Base-by-base conservation (phyloP, 345 rosid species). In the Lumnitzera littorea region DNA sequence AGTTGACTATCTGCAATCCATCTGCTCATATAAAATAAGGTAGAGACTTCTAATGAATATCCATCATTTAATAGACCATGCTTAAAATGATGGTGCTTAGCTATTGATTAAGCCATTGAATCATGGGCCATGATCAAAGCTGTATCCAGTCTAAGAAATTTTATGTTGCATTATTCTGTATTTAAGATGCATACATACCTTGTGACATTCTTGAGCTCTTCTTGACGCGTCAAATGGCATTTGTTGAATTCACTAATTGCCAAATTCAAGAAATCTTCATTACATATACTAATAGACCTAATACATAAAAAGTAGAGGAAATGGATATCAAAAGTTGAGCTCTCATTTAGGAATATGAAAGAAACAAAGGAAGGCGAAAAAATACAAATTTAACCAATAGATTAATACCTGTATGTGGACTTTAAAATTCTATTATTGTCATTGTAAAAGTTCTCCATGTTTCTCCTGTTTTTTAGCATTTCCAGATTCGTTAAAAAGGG, bases 181-280 rank as follows among this genome's bases (percentile, higher is more conserved):
- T 20, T 20, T 20, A 20, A 20, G 20, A 20, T 20, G 20, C 20
- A 58, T 12, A 7, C 2, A 41, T n/a, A 88, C 98, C 96, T 91
- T 58, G 64, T 81, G 15, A 89, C 86, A 61, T 66, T 62, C 63
- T 91, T 56, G 65, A 82, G 84, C 62, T 89, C 98, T 74, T 80
- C 65, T 25, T 58, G 73, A 51, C 80, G 85, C 24, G 82, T 62
- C 6, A 81, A 77, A 69, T 85, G 96, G 69, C 87, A 80, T 58
- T 54, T 67, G 71, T 83, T 86, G 84, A 84, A 89, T 72, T 87
- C 87, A 29, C 75, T 86, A 55, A 70, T 82, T 5, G 95, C 92
- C 74, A 91, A 50, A 61, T 78, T 82, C 66, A 82, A 71, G 72
- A 83, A 73, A 69, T 76, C 84, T 48, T 81, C 61, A 67, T 73